These are phyloP conservation scores for Venturia oleaginea DNA, from an alignment of 2,329 filamentous ascomycete genomes.

Conservation along the genomic window DNA sequence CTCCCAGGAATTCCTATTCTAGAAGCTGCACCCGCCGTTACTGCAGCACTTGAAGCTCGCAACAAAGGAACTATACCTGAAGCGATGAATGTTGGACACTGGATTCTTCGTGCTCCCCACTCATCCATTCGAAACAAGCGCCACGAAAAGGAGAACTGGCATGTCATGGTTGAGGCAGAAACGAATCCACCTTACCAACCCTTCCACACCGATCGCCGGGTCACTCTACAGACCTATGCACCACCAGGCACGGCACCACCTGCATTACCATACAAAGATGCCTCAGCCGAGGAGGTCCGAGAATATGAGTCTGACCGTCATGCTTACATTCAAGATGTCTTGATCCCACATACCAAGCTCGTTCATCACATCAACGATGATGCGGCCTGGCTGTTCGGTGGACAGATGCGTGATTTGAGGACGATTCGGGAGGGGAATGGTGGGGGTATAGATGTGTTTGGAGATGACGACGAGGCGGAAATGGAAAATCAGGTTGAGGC, in stretches of 20 bases:
- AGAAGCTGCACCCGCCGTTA: constrained; percentile 21
- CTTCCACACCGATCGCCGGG: constrained; percentile 83
- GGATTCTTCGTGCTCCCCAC: constrained; percentile 9
- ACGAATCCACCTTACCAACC: constrained; percentile 93
- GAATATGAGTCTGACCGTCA: constrained; percentile 2
- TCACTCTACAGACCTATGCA: constrained; percentile 63
- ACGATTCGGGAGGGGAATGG: constrained; percentile 30
- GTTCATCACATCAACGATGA: constrained; percentile 25
- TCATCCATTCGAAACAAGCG: background rate
- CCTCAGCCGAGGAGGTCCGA: constrained; percentile 12
- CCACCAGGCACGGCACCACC: constrained; percentile 17
- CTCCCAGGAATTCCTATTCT: constrained; percentile 55
- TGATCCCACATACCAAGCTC: background rate
- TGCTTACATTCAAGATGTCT: constrained; percentile 2
- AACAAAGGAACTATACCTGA: constrained; percentile 2
- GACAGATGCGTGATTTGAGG: constrained; percentile 38
- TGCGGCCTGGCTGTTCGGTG: constrained; percentile 45
- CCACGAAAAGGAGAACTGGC: constrained; percentile 10
- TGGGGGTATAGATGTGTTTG: constrained; percentile 35
- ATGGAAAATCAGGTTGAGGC: constrained; percentile 43
- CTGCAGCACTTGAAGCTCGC: constrained; percentile 3
- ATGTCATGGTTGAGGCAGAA: constrained; percentile 76
- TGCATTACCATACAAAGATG: constrained; percentile 34
- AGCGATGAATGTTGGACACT: background rate
- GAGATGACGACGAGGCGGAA: constrained; percentile 30